A percentile compares a stretch with the other conserved stretches of the same genome.
Conservation (phyloP, 331 rosid genomes). For the Malus hybrid region DNA sequence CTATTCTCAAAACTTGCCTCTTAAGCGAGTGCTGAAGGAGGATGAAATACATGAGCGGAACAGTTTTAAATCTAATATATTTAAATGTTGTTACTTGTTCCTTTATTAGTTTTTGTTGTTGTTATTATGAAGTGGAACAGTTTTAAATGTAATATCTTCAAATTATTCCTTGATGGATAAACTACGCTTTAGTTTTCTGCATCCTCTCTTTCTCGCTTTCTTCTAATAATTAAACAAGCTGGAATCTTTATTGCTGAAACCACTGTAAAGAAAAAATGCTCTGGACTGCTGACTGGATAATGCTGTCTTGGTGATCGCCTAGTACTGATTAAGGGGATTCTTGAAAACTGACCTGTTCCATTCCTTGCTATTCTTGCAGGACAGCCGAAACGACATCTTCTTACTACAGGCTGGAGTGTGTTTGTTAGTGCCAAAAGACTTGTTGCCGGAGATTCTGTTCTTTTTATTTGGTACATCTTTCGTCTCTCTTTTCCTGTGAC, state of each 20-base stretch:
- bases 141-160: background rate
- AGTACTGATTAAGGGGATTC: background rate
- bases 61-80: background rate
- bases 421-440: slow-evolving; percentile 92
- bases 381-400: slow-evolving; percentile 92
- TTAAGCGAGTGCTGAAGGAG: background rate
- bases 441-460: slow-evolving; percentile 90
- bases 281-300: background rate
- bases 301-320: background rate
- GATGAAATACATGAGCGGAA: background rate
- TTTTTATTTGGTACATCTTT: slow-evolving; percentile 64
- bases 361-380: slow-evolving; percentile 44
- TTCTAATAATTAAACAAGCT: background rate
- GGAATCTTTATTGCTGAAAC: background rate
- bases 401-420: slow-evolving; percentile 92
- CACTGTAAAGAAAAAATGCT: background rate
- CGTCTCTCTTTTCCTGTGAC: background rate
- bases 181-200: background rate
- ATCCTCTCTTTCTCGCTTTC: background rate
- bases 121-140: background rate
- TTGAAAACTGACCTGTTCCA: slow-evolving; percentile 10
- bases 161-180: background rate
- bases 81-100: background rate
- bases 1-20: background rate
- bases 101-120: background rate